Conservation (phyloP, 2,329 filamentous ascomycete species). For the Tolypocladium tundrense region DNA sequence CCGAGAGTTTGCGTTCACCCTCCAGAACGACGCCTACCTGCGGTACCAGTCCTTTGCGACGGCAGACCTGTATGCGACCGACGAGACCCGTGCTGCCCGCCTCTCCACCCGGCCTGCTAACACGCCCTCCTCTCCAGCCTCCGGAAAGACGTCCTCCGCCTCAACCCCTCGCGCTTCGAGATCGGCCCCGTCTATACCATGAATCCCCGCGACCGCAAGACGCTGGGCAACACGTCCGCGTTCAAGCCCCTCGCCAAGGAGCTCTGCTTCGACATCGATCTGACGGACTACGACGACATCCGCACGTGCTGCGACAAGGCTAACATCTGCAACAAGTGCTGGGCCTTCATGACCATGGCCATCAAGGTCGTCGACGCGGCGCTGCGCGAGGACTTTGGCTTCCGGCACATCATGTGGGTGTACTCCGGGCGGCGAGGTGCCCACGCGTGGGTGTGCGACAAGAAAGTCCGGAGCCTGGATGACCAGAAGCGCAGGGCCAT, state of each 20-base stretch:
- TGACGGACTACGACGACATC: constrained; percentile 97
- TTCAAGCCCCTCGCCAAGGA: constrained; percentile 89
- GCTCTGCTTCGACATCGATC: constrained; percentile 96
- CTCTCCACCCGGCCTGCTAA: background rate
- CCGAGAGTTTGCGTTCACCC: constrained; percentile 90
- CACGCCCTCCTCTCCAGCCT: constrained; percentile 39
- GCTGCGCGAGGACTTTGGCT: constrained; percentile 88
- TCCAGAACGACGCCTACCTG: constrained; percentile 86
- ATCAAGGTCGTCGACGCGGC: constrained; percentile 87
- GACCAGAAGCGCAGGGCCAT: constrained; percentile 79
- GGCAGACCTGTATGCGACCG: constrained; percentile 35
- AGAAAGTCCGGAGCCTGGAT: constrained; percentile 71
- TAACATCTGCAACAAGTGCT: constrained; percentile 89
- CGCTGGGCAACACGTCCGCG: constrained; percentile 64
- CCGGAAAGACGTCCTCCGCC: constrained; percentile 79
- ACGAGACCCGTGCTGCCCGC: background rate
- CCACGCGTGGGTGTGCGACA: constrained; percentile 97
- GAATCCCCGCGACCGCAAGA: constrained; percentile 89
- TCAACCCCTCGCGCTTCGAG: constrained; percentile 91
- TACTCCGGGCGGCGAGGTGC: constrained; percentile 94
- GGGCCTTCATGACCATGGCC: constrained; percentile 96
- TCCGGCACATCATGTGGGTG: constrained; percentile 95
- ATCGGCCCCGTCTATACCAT: constrained; percentile 95
- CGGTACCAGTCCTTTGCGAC: constrained; percentile 68
- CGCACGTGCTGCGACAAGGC: constrained; percentile 90